Percentiles rank a stretch among this genome's conserved stretches.
Evolutionary conservation across 2,329 filamentous ascomycete genomes (phyloP).

Genomic region (Penicillium sp.): DNA sequence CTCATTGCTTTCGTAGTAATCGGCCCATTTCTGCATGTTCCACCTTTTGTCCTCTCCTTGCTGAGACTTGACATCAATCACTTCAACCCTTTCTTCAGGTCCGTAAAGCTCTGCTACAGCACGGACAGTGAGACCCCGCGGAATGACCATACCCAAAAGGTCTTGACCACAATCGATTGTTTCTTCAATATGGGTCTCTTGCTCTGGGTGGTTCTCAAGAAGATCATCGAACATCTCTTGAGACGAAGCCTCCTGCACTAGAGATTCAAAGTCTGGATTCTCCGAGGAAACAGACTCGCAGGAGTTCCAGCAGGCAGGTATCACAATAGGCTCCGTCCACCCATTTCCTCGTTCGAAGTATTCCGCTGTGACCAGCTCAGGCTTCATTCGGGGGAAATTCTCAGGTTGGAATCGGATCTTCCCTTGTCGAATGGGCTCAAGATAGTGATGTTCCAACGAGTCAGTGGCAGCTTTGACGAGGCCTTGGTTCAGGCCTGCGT

Average conservation of each 20-base stretch:
- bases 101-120: constrained; percentile 65
- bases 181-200: constrained; percentile 36
- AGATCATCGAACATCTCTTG: constrained; percentile 45
- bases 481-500: constrained; percentile 66
- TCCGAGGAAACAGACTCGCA: constrained; percentile 43
- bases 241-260: constrained; percentile 37
- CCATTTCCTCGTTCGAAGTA: constrained; percentile 62
- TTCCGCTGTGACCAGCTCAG: constrained; percentile 62
- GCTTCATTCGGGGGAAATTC: constrained; percentile 62
- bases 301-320: constrained; percentile 62
- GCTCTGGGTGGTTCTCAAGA: constrained; percentile 33
- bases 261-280: constrained; percentile 27
- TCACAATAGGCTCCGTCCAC: constrained; percentile 67
- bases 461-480: constrained; percentile 65
- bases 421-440: constrained; percentile 65
- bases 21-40: constrained; percentile 66
- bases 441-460: constrained; percentile 66
- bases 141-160: constrained; percentile 67
- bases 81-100: constrained; percentile 61
- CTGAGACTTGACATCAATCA: constrained; percentile 70
- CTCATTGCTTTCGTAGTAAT: constrained; percentile 64
- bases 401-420: constrained; percentile 62
- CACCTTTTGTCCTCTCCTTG: constrained; percentile 64
- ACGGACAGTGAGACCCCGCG: constrained; percentile 62
- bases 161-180: constrained; percentile 64